Evolutionary conservation across 225 moss, liverwort and hornwort genomes (phyloP).

Genomic region (Straminergon stramineum): DNA sequence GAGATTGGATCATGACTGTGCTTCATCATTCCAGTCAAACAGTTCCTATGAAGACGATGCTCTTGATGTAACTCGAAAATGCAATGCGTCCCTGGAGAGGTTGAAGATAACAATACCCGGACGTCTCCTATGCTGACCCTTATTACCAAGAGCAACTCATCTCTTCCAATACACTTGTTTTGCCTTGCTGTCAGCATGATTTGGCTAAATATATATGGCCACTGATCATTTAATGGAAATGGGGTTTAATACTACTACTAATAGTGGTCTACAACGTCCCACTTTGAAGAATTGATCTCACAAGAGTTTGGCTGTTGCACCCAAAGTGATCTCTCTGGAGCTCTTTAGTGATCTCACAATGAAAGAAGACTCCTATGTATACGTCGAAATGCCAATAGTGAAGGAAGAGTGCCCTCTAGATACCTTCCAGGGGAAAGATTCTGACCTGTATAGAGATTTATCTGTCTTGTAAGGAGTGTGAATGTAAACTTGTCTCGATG

Average conservation of each 20-base stretch:
- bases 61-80: background rate
- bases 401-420: background rate
- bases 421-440: background rate
- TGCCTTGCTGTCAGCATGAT: background rate
- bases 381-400: background rate
- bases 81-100: background rate
- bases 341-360: background rate
- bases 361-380: background rate
- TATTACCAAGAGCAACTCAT: background rate
- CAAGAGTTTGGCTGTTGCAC: background rate
- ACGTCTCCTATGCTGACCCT: background rate
- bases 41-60: background rate
- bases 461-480: constrained; percentile 19
- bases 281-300: background rate
- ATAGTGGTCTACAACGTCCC: background rate
- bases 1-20: background rate
- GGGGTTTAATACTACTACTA: background rate
- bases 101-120: background rate
- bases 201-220: too few relatives aligned
- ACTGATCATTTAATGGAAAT: background rate
- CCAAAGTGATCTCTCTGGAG: background rate
- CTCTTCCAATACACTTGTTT: background rate
- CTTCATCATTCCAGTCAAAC: background rate
- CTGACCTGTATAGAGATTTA: constrained; percentile 23
- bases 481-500: constrained; percentile 13